phyloP scores from a whole-genome alignment of 495 filamentous ascomycete genomes.

The Xylaria cubensis region DNA sequence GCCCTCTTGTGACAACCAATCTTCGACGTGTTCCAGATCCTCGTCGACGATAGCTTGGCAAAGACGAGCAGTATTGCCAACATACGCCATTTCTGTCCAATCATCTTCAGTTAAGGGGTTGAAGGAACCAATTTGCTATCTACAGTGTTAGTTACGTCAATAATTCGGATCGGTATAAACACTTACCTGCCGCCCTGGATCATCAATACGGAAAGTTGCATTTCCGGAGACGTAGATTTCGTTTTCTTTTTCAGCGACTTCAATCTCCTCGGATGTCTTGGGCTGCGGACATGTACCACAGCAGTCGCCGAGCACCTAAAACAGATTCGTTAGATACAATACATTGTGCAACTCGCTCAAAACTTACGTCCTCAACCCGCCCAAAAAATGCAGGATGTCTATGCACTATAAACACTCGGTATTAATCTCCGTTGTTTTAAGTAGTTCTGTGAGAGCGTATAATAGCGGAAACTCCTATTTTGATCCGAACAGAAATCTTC shows the following conservation, averaged over 20 bases:
- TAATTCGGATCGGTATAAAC: background rate
- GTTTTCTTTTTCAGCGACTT: slow-evolving; percentile 70
- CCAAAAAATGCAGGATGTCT: slow-evolving; percentile 73
- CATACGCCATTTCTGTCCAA: slow-evolving; percentile 82
- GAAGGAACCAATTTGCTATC: slow-evolving; percentile 65
- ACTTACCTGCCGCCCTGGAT: slow-evolving; percentile 78
- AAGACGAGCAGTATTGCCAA: slow-evolving; percentile 71
- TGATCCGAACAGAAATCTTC: background rate
- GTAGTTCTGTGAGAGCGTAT: background rate
- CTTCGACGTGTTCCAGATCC: slow-evolving; percentile 68
- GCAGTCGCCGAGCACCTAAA: slow-evolving; percentile 75
- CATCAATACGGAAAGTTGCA: slow-evolving; percentile 74
- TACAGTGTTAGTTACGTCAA: slow-evolving; percentile 18
- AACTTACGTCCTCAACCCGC: slow-evolving; percentile 44
- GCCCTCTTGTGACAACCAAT: slow-evolving; percentile 68
- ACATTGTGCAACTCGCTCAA: background rate
- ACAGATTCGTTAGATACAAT: slow-evolving; percentile 22
- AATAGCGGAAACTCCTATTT: background rate
- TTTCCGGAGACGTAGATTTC: slow-evolving; percentile 75
- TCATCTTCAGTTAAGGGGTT: slow-evolving; percentile 81
- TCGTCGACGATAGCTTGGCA: slow-evolving; percentile 79
- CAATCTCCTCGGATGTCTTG: slow-evolving; percentile 69
- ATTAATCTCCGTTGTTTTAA: background rate
- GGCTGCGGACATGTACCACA: slow-evolving; percentile 78
- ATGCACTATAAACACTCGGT: slow-evolving; percentile 55